Conservation (phyloP, 345 rosid genomes). For the Gossypium stocksii region DNA sequence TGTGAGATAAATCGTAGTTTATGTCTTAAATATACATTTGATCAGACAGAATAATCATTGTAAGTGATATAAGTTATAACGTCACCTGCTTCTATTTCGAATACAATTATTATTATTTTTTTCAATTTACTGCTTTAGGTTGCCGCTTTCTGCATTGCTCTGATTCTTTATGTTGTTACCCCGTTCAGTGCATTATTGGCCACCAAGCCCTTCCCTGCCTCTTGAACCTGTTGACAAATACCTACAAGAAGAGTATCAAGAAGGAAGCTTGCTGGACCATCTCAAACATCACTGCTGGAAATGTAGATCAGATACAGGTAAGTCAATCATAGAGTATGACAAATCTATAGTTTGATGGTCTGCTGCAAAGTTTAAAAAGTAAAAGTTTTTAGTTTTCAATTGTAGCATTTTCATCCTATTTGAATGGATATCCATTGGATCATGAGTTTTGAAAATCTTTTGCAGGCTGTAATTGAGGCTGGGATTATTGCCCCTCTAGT, state of each 20-base stretch:
- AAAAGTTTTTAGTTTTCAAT: background rate
- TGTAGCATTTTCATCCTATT: background rate
- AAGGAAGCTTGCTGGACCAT: conserved; percentile 91
- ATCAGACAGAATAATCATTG: too few species aligned
- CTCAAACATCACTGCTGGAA: conserved; percentile 89
- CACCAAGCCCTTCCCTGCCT: conserved; percentile 61
- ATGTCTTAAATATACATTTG: too few species aligned
- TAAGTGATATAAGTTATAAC: background rate
- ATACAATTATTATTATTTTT: background rate
- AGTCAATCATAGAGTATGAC: background rate
- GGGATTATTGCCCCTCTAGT: conserved; percentile 51
- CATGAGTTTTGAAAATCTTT: background rate
- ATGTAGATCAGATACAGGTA: conserved; percentile 70
- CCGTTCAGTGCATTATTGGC: conserved; percentile 48
- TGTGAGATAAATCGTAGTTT: too few species aligned
- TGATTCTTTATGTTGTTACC: conserved; percentile 8
- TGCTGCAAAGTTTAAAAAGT: background rate
- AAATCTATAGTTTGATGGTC: background rate
- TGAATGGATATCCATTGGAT: background rate
- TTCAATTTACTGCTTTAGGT: background rate
- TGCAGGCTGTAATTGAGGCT: conserved; percentile 66
- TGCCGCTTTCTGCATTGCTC: conserved; percentile 3
- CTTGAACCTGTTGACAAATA: conserved; percentile 39
- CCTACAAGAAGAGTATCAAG: conserved; percentile 68
- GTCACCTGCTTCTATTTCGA: background rate